Percentiles rank a stretch among this genome's conserved stretches.
Conservation (phyloP, 2,329 filamentous ascomycete genomes). For the Hymenoscyphus repandus region DNA sequence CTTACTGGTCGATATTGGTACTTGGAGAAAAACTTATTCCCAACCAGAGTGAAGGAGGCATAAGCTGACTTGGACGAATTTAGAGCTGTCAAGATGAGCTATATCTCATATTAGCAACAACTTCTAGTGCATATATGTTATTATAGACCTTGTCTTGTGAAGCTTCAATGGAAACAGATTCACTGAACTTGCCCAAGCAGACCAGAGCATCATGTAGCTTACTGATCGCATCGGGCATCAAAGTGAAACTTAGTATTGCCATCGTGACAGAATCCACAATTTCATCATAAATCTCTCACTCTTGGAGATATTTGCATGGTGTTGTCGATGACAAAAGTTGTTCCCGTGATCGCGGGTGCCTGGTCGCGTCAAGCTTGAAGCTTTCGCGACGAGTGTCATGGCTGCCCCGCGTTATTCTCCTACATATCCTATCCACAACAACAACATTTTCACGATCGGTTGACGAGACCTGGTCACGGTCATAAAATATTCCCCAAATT, state of each 20-base stretch:
- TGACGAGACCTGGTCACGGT: too few species aligned
- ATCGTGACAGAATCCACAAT: too few species aligned
- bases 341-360: not conserved
- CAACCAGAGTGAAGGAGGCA: conserved; percentile 63
- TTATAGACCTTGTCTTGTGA: conserved; percentile 24
- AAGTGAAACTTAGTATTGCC: conserved; percentile 65
- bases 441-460: not conserved
- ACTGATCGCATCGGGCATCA: conserved; percentile 67
- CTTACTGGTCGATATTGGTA: conserved; percentile 57
- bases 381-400: conserved; percentile 5
- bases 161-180: conserved; percentile 66
- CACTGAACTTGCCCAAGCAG: conserved; percentile 75
- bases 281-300: too few species aligned
- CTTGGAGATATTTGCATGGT: not conserved
- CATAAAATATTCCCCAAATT: too few species aligned
- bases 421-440: not conserved
- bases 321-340: not conserved
- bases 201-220: conserved; percentile 67
- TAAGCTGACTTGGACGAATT: conserved; percentile 81
- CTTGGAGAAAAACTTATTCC: conserved; percentile 64
- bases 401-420: conserved; percentile 9
- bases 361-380: not conserved
- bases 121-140: not conserved
- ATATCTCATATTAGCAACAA: conserved; percentile 8
- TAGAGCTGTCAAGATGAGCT: conserved; percentile 70